Conservation (phyloP, 148 eudicot species). For the Cornus controversa region DNA sequence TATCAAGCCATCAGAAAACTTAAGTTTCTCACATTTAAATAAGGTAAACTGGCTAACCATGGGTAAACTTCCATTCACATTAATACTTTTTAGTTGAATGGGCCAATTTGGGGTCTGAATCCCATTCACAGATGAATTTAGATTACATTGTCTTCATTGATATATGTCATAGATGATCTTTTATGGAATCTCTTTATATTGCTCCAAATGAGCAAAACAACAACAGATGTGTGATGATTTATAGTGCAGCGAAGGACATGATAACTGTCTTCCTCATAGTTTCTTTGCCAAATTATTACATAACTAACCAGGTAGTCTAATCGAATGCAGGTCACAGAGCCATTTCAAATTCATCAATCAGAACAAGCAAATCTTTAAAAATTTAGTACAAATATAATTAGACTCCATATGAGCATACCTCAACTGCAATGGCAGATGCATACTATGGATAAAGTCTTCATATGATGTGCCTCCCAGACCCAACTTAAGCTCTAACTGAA, state of each 20-base stretch:
- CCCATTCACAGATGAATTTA: not conserved
- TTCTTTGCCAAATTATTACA: not conserved
- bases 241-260: not conserved
- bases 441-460: conserved; percentile 68
- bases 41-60: no score
- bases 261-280: not conserved
- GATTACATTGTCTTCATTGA: not conserved
- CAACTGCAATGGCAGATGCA: conserved; percentile 93
- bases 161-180: not conserved
- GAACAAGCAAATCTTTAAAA: not conserved
- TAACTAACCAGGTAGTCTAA: not conserved
- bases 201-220: not conserved
- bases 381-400: not conserved
- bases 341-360: not conserved
- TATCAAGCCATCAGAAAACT: not conserved
- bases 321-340: not conserved
- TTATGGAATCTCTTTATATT: not conserved
- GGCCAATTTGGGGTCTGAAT: not conserved
- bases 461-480: conserved; percentile 91
- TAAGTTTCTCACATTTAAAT: not conserved
- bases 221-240: not conserved
- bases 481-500: conserved; percentile 83
- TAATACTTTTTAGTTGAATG: not conserved
- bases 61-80: not conserved
- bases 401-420: conserved; percentile 38